These are phyloP conservation scores for Trametes punicea DNA, from an alignment of 768 basidiomycete genomes.

Conservation along the genomic window DNA sequence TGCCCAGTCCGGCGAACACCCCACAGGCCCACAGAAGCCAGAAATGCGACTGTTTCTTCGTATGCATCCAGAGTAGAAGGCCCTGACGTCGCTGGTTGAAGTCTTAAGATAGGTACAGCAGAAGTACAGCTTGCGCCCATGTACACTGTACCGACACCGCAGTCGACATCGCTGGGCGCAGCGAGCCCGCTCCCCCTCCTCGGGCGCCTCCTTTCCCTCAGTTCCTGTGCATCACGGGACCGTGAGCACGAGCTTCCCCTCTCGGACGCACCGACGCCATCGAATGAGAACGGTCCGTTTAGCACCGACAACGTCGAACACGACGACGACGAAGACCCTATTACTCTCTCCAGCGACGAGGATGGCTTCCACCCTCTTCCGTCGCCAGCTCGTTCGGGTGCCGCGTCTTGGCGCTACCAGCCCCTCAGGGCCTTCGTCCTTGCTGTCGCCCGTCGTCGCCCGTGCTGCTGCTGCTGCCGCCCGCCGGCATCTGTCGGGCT, in stretches of 20 bases:
- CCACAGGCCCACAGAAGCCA: constrained; percentile 7
- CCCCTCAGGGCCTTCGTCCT: constrained; percentile 25
- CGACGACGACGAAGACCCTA: constrained; percentile 24
- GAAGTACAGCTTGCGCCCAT: background rate
- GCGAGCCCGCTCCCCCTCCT: background rate
- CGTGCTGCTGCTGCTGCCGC: no score
- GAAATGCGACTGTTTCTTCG: background rate
- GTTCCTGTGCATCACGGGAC: background rate
- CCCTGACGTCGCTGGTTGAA: background rate
- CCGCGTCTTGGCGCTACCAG: constrained; percentile 32
- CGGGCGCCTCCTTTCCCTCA: background rate
- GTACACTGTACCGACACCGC: constrained; percentile 4
- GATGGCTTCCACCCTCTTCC: constrained; percentile 68
- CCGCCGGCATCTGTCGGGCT: constrained; percentile 38
- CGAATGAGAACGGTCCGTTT: constrained; percentile 32
- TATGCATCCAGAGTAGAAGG: constrained; percentile 1
- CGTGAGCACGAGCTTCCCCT: constrained; percentile 22
- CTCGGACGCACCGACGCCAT: constrained; percentile 11
- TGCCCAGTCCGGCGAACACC: constrained; percentile 8
- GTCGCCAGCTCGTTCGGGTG: constrained; percentile 50
- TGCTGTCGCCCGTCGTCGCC: no score
- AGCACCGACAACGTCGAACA: constrained; percentile 28
- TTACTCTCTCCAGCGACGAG: constrained; percentile 31
- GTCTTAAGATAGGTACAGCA: background rate
- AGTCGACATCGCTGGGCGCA: constrained; percentile 1